Percentiles rank a stretch among this genome's conserved stretches.
Conservation (phyloP, 805 yeast genomes). For the Yamadazyma olivae region DNA sequence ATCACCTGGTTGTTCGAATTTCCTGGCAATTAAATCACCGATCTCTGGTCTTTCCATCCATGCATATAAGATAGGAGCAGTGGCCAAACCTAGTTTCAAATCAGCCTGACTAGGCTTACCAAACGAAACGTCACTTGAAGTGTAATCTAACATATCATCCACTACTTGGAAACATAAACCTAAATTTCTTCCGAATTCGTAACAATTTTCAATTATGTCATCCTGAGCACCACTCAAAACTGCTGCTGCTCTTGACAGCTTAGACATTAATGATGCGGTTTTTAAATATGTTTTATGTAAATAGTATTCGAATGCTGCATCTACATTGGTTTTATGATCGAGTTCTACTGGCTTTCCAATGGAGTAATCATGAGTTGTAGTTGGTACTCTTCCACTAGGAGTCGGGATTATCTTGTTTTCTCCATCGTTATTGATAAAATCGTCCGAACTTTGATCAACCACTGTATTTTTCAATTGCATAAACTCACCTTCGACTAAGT, state of each 20-base stretch:
- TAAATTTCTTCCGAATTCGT: conserved; percentile 86
- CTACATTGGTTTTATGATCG: conserved; percentile 64
- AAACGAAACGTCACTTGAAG: conserved; percentile 76
- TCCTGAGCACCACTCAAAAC: conserved; percentile 83
- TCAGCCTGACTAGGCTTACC: conserved; percentile 98
- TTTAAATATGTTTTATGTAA: conserved; percentile 92
- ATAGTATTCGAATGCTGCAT: conserved; percentile 93
- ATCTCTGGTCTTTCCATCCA: conserved; percentile 86
- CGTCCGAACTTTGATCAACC: conserved; percentile 43
- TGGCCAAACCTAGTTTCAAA: conserved; percentile 87
- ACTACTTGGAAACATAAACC: conserved; percentile 96
- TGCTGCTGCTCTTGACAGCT: conserved; percentile 90
- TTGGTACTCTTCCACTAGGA: conserved; percentile 63
- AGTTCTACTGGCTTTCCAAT: conserved; percentile 35
- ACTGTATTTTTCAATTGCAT: conserved; percentile 97
- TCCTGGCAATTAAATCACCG: conserved; percentile 80
- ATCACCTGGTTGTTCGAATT: conserved; percentile 79
- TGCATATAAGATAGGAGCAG: conserved; percentile 94
- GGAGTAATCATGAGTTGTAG: conserved; percentile 56
- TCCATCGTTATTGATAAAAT: conserved; percentile 47
- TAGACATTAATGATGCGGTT: conserved; percentile 92
- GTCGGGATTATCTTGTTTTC: conserved; percentile 46
- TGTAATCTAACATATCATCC: conserved; percentile 94
- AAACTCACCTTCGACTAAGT: conserved; percentile 96
- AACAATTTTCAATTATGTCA: conserved; percentile 75